phyloP scores from a whole-genome alignment of 768 basidiomycete species.

The Naganishia onofrii region DNA sequence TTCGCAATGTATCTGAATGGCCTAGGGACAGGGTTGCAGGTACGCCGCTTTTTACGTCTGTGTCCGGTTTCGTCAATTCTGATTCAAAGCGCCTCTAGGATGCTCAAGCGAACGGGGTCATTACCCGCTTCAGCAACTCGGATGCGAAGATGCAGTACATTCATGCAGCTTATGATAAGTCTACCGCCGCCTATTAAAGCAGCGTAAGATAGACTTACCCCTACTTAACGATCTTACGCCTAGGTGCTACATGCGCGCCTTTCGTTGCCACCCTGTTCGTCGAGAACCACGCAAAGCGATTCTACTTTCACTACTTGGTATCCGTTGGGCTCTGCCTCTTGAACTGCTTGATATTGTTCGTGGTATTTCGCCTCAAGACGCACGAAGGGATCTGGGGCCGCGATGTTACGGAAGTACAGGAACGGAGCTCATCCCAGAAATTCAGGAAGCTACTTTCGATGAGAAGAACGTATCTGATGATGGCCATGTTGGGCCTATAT shows the following conservation, averaged over 20 bases:
- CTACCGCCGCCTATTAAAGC: not conserved
- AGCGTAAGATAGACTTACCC: not conserved
- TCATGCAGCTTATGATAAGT: slow-evolving; percentile 43
- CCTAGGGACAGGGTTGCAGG: slow-evolving; percentile 54
- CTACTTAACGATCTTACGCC: slow-evolving; percentile 32
- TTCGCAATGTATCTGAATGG: slow-evolving; percentile 56
- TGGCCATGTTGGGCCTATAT: slow-evolving; percentile 48
- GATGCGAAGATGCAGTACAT: slow-evolving; percentile 51
- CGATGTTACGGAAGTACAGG: slow-evolving; percentile 38
- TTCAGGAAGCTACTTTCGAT: slow-evolving; percentile 13
- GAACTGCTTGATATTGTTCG: slow-evolving; percentile 59
- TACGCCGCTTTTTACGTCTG: not conserved
- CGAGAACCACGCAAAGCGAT: slow-evolving; percentile 11
- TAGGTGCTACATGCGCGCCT: slow-evolving; percentile 63
- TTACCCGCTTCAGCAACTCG: slow-evolving; percentile 55
- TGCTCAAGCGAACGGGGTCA: slow-evolving; percentile 58
- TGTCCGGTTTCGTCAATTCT: not conserved
- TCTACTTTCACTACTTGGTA: slow-evolving; percentile 65
- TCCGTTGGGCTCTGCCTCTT: slow-evolving; percentile 65
- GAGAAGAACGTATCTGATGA: slow-evolving; percentile 52
- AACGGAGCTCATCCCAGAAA: slow-evolving; percentile 12
- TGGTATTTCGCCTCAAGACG: slow-evolving; percentile 65
- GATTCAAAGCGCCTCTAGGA: slow-evolving; percentile 47
- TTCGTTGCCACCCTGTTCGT: slow-evolving; percentile 78
- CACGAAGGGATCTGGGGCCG: slow-evolving; percentile 63